Conservation (phyloP, 352 stramenopile species). For the Achlya hypogyna region DNA sequence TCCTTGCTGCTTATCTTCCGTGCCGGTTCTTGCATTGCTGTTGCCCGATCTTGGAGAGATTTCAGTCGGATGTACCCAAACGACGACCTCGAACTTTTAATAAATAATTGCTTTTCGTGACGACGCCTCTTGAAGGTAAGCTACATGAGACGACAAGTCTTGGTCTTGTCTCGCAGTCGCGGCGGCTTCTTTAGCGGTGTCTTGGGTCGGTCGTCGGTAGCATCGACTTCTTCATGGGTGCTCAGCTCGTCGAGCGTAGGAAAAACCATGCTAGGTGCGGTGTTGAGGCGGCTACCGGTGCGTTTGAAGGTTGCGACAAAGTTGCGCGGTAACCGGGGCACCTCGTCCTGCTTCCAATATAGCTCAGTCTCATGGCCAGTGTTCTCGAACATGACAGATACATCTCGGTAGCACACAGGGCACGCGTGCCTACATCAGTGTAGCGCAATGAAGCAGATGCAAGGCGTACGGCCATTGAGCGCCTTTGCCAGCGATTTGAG, state of each 20-base stretch:
- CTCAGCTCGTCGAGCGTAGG: background rate
- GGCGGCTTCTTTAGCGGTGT: background rate
- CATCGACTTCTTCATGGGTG: background rate
- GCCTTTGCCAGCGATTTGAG: conserved; percentile 20
- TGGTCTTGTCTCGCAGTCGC: background rate
- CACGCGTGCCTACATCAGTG: conserved; percentile 25
- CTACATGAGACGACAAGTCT: background rate
- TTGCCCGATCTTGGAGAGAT: too few species aligned
- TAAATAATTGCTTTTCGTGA: background rate
- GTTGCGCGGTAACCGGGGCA: conserved; percentile 29
- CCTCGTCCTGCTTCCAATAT: conserved; percentile 50
- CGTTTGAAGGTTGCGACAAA: conserved; percentile 51
- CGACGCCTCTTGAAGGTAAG: background rate
- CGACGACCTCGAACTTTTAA: too few species aligned
- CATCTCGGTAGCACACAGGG: conserved; percentile 51
- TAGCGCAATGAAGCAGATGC: conserved; percentile 7
- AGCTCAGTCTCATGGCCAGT: conserved; percentile 43
- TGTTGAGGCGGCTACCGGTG: conserved; percentile 19
- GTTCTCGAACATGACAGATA: conserved; percentile 47
- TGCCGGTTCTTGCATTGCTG: too few species aligned
- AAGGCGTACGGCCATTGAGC: conserved; percentile 32
- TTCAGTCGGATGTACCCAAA: too few species aligned
- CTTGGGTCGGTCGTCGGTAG: background rate
- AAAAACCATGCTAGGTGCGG: background rate
- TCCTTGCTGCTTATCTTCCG: too few species aligned